Evolutionary conservation across 345 rosid species (phyloP).

Genomic region (Aegle marmelos): DNA sequence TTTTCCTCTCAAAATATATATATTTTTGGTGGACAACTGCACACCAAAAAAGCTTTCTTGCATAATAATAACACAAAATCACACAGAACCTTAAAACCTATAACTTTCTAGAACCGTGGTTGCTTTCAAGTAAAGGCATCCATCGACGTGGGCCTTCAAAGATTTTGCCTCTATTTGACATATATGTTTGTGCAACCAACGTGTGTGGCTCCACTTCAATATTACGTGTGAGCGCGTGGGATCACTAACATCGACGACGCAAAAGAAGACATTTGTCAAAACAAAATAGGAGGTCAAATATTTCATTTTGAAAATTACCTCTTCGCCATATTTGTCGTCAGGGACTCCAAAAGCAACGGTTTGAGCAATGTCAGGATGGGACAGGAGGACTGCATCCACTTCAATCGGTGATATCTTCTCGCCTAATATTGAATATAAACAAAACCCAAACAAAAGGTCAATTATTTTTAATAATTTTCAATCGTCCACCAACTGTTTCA

Average conservation of each 20-base stretch:
- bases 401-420: slow-evolving; percentile 55
- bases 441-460: neutral
- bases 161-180: too few relatives aligned
- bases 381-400: slow-evolving; percentile 45
- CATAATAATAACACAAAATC: too few relatives aligned
- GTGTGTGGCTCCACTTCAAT: neutral
- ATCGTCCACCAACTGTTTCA: too few relatives aligned
- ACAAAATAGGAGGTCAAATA: too few relatives aligned
- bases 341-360: slow-evolving; percentile 45
- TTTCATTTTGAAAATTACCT: slow-evolving; percentile 20
- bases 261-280: neutral
- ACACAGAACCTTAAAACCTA: neutral
- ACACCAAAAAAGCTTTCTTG: neutral
- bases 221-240: too few relatives aligned
- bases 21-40: neutral
- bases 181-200: neutral
- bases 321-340: slow-evolving; percentile 54
- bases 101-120: neutral
- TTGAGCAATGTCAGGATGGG: slow-evolving; percentile 40
- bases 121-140: neutral
- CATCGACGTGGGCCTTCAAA: neutral
- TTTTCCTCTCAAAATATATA: neutral
- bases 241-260: neutral
- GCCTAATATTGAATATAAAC: slow-evolving; percentile 20
- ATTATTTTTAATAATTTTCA: neutral